Evolutionary conservation across 495 filamentous ascomycete species (phyloP).

Genomic region (Parathielavia appendiculata): DNA sequence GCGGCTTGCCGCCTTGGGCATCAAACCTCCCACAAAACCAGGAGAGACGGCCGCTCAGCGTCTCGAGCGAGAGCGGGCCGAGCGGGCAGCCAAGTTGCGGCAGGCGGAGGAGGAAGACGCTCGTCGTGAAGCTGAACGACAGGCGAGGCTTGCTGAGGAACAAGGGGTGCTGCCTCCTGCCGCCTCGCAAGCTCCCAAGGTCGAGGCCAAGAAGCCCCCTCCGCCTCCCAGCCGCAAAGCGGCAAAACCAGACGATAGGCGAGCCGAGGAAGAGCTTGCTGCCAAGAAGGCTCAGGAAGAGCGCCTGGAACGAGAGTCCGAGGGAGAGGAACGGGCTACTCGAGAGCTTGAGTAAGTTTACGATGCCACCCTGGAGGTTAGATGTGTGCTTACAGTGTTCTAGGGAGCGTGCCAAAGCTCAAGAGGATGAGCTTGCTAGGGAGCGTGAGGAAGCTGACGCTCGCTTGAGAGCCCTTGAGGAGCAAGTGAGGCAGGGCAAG

Average conservation of each 20-base stretch:
- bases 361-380: background rate
- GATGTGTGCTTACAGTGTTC: conserved; percentile 25
- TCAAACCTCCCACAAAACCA: conserved; percentile 68
- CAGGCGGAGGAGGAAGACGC: conserved; percentile 94
- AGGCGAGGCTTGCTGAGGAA: conserved; percentile 80
- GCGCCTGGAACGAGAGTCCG: conserved; percentile 61
- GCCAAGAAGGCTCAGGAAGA: conserved; percentile 49
- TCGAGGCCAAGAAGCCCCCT: conserved; percentile 70
- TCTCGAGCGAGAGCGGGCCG: conserved; percentile 80
- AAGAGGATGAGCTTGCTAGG: conserved; percentile 71
- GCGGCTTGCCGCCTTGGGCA: conserved; percentile 84
- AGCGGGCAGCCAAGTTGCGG: conserved; percentile 75
- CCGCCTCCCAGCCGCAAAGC: conserved; percentile 78
- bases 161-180: conserved; percentile 58
- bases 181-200: conserved; percentile 41
- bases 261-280: conserved; percentile 51
- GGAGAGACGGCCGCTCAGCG: conserved; percentile 78
- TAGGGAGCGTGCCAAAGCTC: conserved; percentile 63
- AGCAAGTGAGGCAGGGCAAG: conserved; percentile 90
- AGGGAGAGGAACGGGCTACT: conserved; percentile 68
- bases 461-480: conserved; percentile 80
- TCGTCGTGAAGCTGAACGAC: conserved; percentile 81
- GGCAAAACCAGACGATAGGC: conserved; percentile 49
- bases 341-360: conserved; percentile 76
- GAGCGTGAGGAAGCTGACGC: conserved; percentile 80